These are phyloP conservation scores for Wickerhamomyces rabaulensis DNA, from an alignment of 805 yeast genomes.

Conservation along the genomic window DNA sequence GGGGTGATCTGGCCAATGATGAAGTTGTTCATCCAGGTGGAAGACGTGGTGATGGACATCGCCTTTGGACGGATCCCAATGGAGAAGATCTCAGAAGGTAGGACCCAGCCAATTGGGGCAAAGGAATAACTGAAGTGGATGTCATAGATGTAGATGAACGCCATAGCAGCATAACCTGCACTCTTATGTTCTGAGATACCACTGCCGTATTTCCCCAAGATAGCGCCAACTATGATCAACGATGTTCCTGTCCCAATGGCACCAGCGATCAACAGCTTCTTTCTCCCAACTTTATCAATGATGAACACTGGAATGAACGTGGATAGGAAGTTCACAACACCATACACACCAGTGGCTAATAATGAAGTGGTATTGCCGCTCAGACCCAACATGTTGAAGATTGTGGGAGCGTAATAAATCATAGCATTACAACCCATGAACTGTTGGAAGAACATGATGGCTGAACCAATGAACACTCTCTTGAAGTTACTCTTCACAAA, in stretches of 20 bases:
- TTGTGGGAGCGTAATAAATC: slow-evolving; percentile 44
- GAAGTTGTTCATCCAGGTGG: slow-evolving; percentile 44
- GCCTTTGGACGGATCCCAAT: slow-evolving; percentile 37
- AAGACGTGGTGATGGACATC: slow-evolving; percentile 37
- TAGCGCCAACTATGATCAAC: slow-evolving; percentile 40
- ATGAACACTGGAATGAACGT: slow-evolving; percentile 5
- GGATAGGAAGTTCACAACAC: slow-evolving; percentile 26
- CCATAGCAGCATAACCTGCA: slow-evolving; percentile 37
- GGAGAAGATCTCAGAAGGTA: slow-evolving; percentile 39
- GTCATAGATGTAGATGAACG: slow-evolving; percentile 38
- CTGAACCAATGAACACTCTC: slow-evolving; percentile 25
- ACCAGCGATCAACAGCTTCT: slow-evolving; percentile 34
- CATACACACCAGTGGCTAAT: slow-evolving; percentile 46
- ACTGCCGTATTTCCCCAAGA: slow-evolving; percentile 12
- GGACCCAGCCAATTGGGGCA: slow-evolving; percentile 42
- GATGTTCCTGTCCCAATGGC: slow-evolving; percentile 34
- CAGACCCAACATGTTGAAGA: slow-evolving; percentile 42
- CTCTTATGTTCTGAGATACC: slow-evolving; percentile 16
- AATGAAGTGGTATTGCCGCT: slow-evolving; percentile 37
- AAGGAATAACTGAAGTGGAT: slow-evolving; percentile 36
- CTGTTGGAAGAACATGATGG: slow-evolving; percentile 29
- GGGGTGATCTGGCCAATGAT: slow-evolving; percentile 40
- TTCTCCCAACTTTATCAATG: slow-evolving; percentile 40
- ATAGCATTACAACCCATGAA: slow-evolving; percentile 44
- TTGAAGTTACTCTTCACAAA: slow-evolving; percentile 1